Evolutionary conservation across 75 land plant species (phyloP).

Genomic region (Cunninghamia lanceolata): DNA sequence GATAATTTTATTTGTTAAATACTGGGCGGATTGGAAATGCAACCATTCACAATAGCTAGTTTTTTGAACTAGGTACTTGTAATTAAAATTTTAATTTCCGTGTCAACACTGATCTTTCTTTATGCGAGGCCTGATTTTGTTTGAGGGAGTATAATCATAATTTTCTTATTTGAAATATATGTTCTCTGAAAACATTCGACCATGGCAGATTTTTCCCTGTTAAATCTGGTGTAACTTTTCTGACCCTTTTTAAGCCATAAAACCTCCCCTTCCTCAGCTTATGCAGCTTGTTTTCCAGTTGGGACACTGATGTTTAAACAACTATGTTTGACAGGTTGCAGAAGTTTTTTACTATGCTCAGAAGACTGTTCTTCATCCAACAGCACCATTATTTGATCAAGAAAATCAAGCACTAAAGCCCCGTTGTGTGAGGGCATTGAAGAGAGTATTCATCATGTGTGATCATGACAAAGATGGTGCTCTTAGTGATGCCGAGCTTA

Average conservation of each 20-base stretch:
- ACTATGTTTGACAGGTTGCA: constrained; percentile 56
- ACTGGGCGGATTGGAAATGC: not conserved
- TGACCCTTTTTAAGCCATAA: not conserved
- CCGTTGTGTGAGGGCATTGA: constrained; percentile 92
- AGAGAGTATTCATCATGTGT: constrained; percentile 93
- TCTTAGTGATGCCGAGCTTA: constrained; percentile 91
- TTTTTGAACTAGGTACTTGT: not conserved
- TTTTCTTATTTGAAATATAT: no score
- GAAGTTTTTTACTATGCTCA: constrained; percentile 99
- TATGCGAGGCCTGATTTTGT: not conserved
- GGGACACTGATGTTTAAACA: not conserved
- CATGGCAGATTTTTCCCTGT: not conserved
- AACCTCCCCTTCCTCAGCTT: not conserved
- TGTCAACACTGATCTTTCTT: not conserved
- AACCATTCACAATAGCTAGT: not conserved
- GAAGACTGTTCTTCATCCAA: constrained; percentile 98
- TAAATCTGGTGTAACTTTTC: not conserved
- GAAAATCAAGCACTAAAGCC: constrained; percentile 89
- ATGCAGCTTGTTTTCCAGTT: not conserved
- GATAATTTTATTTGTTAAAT: not conserved
- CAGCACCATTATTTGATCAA: constrained; percentile 97
- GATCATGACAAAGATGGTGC: constrained; percentile 98
- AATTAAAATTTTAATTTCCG: not conserved
- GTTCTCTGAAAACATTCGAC: not conserved
- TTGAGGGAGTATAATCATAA: not conserved